Conservation (phyloP, 2,329 filamentous ascomycete species). For the Eutypella sp. region DNA sequence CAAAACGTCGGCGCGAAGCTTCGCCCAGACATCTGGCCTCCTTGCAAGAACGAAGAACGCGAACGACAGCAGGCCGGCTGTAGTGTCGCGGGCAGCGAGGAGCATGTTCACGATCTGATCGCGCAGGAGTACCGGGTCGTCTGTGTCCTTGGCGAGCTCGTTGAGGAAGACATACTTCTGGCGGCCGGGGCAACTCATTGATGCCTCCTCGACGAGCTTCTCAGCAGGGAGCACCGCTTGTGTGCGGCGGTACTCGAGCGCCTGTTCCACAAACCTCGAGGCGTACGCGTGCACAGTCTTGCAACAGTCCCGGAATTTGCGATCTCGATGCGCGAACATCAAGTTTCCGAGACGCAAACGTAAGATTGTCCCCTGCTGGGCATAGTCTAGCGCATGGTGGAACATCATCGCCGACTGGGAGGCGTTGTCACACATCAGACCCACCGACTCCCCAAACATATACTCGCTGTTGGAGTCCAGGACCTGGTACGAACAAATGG, state of each 20-base stretch:
- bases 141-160: constrained; percentile 41
- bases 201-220: constrained; percentile 2
- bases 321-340: constrained; percentile 15
- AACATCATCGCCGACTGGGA: constrained; percentile 13
- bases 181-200: constrained; percentile 1
- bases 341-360: constrained; percentile 15
- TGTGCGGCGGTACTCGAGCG: constrained; percentile 10
- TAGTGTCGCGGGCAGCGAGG: constrained; percentile 43
- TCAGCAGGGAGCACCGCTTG: constrained; percentile 8
- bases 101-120: constrained; percentile 40
- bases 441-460: constrained; percentile 17
- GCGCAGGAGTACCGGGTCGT: constrained; percentile 34
- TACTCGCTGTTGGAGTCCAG: constrained; percentile 17
- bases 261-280: constrained; percentile 16
- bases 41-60: constrained; percentile 38
- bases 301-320: constrained; percentile 16
- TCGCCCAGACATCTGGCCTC: constrained; percentile 36
- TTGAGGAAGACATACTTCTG: constrained; percentile 42
- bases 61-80: constrained; percentile 38
- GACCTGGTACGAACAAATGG: constrained; percentile 9
- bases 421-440: constrained; percentile 15
- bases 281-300: constrained; percentile 13
- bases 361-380: constrained; percentile 15
- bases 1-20: constrained; percentile 39
- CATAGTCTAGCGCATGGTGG: constrained; percentile 16